Evolutionary conservation across 106 monocot species (phyloP), one percentile per base, ranked within the genome.

Genomic region (Acanthochlamys bracteata): DNA sequence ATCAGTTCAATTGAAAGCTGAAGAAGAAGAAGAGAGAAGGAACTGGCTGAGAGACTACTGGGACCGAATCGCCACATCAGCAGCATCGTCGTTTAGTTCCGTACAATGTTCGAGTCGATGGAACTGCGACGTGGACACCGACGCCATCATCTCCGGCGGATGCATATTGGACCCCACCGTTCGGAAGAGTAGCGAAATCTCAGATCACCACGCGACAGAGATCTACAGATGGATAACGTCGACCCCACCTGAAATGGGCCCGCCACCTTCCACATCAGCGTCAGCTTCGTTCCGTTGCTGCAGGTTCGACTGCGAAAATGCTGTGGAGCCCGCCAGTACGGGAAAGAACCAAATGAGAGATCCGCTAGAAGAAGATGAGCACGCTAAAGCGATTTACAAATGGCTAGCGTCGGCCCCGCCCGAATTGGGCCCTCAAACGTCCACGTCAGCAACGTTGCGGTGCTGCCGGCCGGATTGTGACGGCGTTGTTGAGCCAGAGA

Each of bases 21-120:
- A 17, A 53, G 55, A 53, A 16, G 16, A 20, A 49, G 7, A n/a
- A 12, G 39, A 76, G 25, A 60, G 77, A 22, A 59, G 73, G 24
- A 42, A 66, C 10, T 79, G 79, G 73, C 42, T 89, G 55, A 69
- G 62, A 76, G 89, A 83, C 20, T 89, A 80, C 71, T 49, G 85
- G 52, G 93, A 89, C n/a, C 43, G 85, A 17, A 51, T 86, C 41
- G 72, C 75, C 0, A 55, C 71, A 1, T 81, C 92, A 12, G 84
- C 88, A 1, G 84, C 92, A 13, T 80, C 88, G 7, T 82, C 92
- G 0, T 87, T 87, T 79, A 73, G 63, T 4, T 86, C 91, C n/a
- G 45, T 74, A 22, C 41, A 73, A 19, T 84, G 64, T 53, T 71
- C 77, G 17, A 67, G 73, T 10, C 40, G 79, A 24, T 77, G 79